Evolutionary conservation across 164 flowering plant genomes (phyloP).

Genomic region (grape (Vitis vinifera)): ASM3070453v1 NC_081823.1:20163501-20164000

Average conservation of each 20-base stretch:
- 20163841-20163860: not conserved
- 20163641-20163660: too few species aligned
- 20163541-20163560: not conserved
- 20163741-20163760: too few species aligned
- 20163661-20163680: too few species aligned
- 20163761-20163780: too few species aligned
- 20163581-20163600: not conserved
- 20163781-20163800: not conserved
- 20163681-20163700: too few species aligned
- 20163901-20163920: not conserved
- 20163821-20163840: not conserved
- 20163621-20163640: too few species aligned
- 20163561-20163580: not conserved
- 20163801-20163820: not conserved
- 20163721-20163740: too few species aligned
- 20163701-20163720: too few species aligned
- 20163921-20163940: slow-evolving; percentile 7
- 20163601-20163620: not conserved
- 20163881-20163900: not conserved
- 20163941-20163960: slow-evolving; percentile 13
- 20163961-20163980: not conserved
- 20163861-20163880: not conserved
- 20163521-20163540: not conserved
- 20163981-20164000: not conserved
- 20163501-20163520: not conserved